phyloP scores from a whole-genome alignment of 2,329 filamentous ascomycete genomes.

The Pestalotiopsis fici region DNA sequence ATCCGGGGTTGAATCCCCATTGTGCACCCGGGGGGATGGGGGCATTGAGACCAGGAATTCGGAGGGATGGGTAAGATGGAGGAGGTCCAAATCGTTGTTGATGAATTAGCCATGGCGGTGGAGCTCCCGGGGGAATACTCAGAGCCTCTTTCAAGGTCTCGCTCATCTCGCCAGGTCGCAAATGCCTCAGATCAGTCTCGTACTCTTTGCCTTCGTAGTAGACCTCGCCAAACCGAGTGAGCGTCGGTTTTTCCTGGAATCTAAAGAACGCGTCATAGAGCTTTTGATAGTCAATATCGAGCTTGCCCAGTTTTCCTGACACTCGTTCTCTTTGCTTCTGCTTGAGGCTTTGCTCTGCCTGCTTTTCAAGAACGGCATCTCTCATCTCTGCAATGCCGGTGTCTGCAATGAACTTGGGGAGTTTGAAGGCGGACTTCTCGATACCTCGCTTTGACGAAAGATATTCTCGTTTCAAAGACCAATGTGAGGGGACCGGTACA shows the following conservation, averaged over 20 bases:
- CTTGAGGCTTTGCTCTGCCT: conserved; percentile 87
- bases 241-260: conserved; percentile 91
- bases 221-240: conserved; percentile 96
- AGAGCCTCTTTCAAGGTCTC: conserved; percentile 90
- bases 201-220: conserved; percentile 99
- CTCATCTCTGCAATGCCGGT: conserved; percentile 98
- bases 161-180: conserved; percentile 86
- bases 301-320: conserved; percentile 91
- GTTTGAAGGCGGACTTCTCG: conserved; percentile 88
- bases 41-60: conserved; percentile 91
- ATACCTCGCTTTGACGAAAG: conserved; percentile 95
- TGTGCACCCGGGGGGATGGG: conserved; percentile 84
- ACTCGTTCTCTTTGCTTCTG: conserved; percentile 95
- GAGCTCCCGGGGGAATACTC: conserved; percentile 88
- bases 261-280: conserved; percentile 98
- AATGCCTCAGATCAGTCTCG: conserved; percentile 89
- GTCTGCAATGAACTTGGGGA: conserved; percentile 96
- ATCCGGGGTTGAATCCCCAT: conserved; percentile 95
- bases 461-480: conserved; percentile 96
- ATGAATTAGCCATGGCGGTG: conserved; percentile 96
- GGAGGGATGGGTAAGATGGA: conserved; percentile 92
- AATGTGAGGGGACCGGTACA: conserved; percentile 90
- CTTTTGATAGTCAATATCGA: conserved; percentile 98
- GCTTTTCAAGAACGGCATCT: conserved; percentile 93
- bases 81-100: conserved; percentile 93